A percentile compares a stretch with the other conserved stretches of the same genome.
phyloP scores from a whole-genome alignment of 2,329 filamentous ascomycete species.

The Fusarium compactum region DNA sequence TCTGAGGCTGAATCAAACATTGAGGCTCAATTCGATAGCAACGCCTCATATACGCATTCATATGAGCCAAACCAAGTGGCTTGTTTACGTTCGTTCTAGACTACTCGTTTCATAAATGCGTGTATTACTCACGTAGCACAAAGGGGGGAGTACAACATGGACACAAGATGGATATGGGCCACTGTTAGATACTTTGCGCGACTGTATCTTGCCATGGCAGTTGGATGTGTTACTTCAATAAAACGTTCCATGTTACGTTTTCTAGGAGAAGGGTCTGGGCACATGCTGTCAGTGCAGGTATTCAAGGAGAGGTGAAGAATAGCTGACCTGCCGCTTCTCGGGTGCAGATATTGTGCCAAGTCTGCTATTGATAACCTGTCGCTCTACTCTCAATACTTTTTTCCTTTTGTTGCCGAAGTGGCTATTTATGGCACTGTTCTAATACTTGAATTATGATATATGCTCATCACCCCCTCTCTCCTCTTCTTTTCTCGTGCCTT shows the following conservation, averaged over 20 bases:
- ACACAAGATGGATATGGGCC: conserved; percentile 2
- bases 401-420: neutral
- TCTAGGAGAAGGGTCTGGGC: neutral
- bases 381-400: neutral
- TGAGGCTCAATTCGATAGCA: neutral
- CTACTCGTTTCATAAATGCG: conserved; percentile 1
- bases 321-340: neutral
- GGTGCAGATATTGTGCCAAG: neutral
- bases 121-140: neutral
- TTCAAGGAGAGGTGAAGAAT: neutral
- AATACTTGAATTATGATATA: neutral
- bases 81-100: neutral
- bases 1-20: neutral
- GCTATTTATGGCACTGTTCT: neutral
- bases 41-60: neutral
- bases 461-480: neutral
- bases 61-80: neutral
- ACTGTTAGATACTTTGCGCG: conserved; percentile 6
- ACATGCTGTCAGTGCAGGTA: neutral
- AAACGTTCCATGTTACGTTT: conserved; percentile 28
- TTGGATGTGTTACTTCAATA: conserved; percentile 19
- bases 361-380: neutral
- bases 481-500: neutral
- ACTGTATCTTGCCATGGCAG: conserved; percentile 26
- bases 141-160: conserved; percentile 4